These are phyloP conservation scores for Lepraria neglecta DNA, from an alignment of 495 filamentous ascomycete species.

Conservation along the genomic window DNA sequence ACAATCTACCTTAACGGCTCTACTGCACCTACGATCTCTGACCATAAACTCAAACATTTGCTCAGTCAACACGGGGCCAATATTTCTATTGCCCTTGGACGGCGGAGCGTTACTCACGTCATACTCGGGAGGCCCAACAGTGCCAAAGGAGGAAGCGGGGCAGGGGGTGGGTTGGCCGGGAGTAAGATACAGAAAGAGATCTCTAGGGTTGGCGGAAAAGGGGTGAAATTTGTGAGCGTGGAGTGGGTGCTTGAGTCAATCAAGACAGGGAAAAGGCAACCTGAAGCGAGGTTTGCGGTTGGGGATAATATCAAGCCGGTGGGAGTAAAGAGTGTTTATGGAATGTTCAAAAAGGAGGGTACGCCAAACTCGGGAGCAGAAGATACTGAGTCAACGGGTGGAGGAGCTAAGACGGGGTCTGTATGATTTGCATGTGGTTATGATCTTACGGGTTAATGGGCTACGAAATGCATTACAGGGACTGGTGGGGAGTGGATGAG, in stretches of 20 bases:
- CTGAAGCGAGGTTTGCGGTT: constrained; percentile 61
- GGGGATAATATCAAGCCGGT: constrained; percentile 52
- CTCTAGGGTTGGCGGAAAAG: constrained; percentile 50
- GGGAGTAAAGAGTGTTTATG: constrained; percentile 57
- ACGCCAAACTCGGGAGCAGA: too few relatives aligned
- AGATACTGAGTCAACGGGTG: neutral
- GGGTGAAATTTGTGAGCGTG: constrained; percentile 73
- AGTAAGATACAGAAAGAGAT: constrained; percentile 83
- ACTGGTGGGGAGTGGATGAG: neutral
- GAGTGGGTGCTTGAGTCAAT: constrained; percentile 64
- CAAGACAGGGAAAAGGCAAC: constrained; percentile 62
- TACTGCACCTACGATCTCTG: constrained; percentile 71
- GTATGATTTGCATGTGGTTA: neutral
- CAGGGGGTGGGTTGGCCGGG: constrained; percentile 73
- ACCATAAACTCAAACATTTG: constrained; percentile 78
- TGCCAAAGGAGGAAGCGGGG: constrained; percentile 39
- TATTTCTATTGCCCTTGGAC: constrained; percentile 59
- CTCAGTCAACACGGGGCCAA: constrained; percentile 65
- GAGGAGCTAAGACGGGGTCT: too few relatives aligned
- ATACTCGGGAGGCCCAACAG: constrained; percentile 61
- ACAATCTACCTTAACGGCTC: constrained; percentile 85
- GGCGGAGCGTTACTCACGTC: constrained; percentile 77
- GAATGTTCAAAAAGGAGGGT: constrained; percentile 36
- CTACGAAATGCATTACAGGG: constrained; percentile 1
- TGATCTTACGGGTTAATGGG: neutral